These are phyloP conservation scores for Coix lacrymajobi DNA, from an alignment of 176 grass and related monocot genomes.

Conservation along the genomic window DNA sequence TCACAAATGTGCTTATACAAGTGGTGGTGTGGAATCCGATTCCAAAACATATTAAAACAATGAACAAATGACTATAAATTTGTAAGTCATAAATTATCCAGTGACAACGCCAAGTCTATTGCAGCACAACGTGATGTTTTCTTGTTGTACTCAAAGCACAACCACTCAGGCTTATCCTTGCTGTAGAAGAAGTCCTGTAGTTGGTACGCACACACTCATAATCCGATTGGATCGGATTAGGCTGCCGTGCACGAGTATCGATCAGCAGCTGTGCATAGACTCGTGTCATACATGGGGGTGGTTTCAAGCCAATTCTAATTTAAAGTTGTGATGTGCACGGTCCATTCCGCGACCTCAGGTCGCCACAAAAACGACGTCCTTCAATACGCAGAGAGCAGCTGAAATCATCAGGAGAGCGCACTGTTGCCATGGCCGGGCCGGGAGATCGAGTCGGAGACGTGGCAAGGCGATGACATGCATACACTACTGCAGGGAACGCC, in stretches of 20 bases:
- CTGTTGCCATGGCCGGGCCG: not conserved
- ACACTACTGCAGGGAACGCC: too few species aligned
- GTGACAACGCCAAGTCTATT: too few species aligned
- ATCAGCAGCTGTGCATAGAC: not conserved
- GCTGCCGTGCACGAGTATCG: not conserved
- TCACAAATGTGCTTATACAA: too few species aligned
- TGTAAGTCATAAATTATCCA: too few species aligned
- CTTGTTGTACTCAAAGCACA: too few species aligned
- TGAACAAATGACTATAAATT: too few species aligned
- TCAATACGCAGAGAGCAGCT: not conserved
- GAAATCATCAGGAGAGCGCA: not conserved
- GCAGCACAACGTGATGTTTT: too few species aligned
- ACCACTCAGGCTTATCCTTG: too few species aligned
- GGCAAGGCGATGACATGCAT: not conserved
- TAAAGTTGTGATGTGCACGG: not conserved
- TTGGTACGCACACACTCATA: not conserved
- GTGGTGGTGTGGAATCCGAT: too few species aligned
- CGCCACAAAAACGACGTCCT: not conserved
- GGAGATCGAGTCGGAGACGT: not conserved
- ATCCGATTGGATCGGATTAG: not conserved
- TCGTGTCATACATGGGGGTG: not conserved
- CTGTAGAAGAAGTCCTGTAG: too few species aligned
- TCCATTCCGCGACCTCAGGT: not conserved
- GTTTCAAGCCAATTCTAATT: not conserved
- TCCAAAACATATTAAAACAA: too few species aligned